Evolutionary conservation across 2,329 filamentous ascomycete species (phyloP), one percentile per base, ranked within the genome.

Genomic region (Sclerotiophoma versabilis): DNA sequence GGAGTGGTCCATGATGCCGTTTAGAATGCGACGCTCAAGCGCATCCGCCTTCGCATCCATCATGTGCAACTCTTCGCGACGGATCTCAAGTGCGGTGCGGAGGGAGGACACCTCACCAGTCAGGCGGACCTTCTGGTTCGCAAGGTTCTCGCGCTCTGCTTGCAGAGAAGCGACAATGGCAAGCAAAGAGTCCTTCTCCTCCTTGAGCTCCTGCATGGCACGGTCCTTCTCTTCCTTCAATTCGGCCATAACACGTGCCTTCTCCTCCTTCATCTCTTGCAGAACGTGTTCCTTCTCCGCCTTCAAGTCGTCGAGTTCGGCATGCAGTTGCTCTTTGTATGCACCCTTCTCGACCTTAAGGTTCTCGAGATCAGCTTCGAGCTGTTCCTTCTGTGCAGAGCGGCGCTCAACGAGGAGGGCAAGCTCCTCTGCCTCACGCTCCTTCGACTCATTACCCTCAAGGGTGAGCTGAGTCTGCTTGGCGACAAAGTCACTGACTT

Each of bases 1-100:
- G 17, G 93, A 97, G 73, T 98, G 93, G 66, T 98, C 93, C 78
- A 99, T 96, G 59, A 98, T 91, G 22, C 93, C 93, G 62, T 98
- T 93, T 26, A 99, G 80, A 63, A 99, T 96, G 22, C 95, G 88
- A 46, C 93, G 90, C 77, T 99, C 95, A 20, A 99, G 82, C 3
- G 87, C 85, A 73, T 97, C 92, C 2, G 93, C 95, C 58, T 93
- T 90, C 10, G 84, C 81, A 73, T 98, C 93, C 90, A 99, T 97
- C 22, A 90, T 84, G 38, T 91, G 87, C 54, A 99, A 85, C 77
- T 98, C 95, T 64, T 98, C 93, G 37, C 91, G 89, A 49, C 95
- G 89, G 51, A 98, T 87, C 15, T 89, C 86, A 25, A 98, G 83
- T 0, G 95, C 93, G 8, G 92, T 98, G 72, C 98, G 92, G 2